Base-by-base conservation (phyloP, 768 basidiomycete genomes). In the Cyclocybe aegerita region DNA sequence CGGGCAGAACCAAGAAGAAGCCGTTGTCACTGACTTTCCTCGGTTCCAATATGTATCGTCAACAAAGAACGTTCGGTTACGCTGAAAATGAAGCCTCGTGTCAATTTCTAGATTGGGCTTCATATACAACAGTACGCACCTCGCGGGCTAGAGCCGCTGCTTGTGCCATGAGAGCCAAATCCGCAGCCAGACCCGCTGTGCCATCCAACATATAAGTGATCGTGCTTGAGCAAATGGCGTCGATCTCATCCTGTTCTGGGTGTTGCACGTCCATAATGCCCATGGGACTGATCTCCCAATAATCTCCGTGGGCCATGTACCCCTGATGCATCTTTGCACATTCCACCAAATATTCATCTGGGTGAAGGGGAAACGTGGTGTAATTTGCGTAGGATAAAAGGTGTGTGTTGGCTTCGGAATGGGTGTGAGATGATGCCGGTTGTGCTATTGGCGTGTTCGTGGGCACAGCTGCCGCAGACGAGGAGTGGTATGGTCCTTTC, bases 141-240 rank as follows among this genome's bases (percentile, higher is more conserved):
- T 86, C 82, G 52, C 80, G 74, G 43, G 87, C 86, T 41, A 88
- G 65, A 2, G 76, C 82, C 4, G 86, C 85, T 37, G 75, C 76
- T 65, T 87, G 86, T 4, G 85, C 82, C 68, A 88, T 75, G 37
- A 86, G 60, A 1, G 82, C 84, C 56, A 89, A 63, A 57, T 89
- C 86, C 35, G 80, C 80, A 15, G 78, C 61, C n/a, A 89, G 67
- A 30, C 86, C 87, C 9, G 83, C 81, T 43, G 75, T 67, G 2
- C 85, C 85, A 58, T 84, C 83, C 42, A 88, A 66, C 78, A 86
- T 76, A 59, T 89, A 89, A 2, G 86, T 88, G 55, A 88, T 79
- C 0, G 83, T 84, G 52, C 76, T 82, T n/a, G 63, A 68, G 66
- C 86, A 88, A 31, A 77, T 60, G 37, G 51, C 48, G 42, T 42